Percentiles rank a stretch among this genome's conserved stretches.
Conservation (phyloP, 1,284 basidiomycete species). For the Ceraceosorus guamensis region DNA sequence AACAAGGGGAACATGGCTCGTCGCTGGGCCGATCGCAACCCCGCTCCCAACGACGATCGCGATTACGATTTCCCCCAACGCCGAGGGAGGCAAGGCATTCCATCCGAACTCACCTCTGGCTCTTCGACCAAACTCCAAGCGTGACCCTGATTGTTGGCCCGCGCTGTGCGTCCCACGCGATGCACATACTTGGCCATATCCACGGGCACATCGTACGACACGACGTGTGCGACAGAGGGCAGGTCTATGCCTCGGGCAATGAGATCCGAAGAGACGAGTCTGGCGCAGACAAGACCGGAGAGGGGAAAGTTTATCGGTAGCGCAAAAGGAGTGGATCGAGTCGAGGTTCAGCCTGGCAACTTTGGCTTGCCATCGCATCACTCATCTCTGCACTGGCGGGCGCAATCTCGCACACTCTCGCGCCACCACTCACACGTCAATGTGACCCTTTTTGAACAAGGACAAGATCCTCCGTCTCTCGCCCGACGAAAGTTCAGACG, state of each 20-base stretch:
- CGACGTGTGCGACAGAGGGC: conserved; percentile 78
- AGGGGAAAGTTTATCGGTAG: too few species aligned
- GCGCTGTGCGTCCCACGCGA: conserved; percentile 85
- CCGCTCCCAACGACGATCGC: too few species aligned
- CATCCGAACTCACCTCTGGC: conserved; percentile 59
- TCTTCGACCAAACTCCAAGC: conserved; percentile 94
- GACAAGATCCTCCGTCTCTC: conserved; percentile 73
- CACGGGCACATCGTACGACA: conserved; percentile 90
- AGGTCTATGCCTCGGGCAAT: conserved; percentile 96
- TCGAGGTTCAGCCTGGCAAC: background rate
- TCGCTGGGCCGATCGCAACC: too few species aligned
- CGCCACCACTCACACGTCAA: conserved; percentile 64
- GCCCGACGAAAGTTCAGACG: conserved; percentile 68
- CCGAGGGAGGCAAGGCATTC: too few species aligned
- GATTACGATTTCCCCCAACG: too few species aligned
- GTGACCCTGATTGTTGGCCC: conserved; percentile 75
- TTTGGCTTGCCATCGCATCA: background rate
- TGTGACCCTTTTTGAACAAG: conserved; percentile 70
- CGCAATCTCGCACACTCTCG: background rate
- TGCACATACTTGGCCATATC: conserved; percentile 97
- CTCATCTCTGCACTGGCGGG: background rate
- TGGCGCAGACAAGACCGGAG: conserved; percentile 42
- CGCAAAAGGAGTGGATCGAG: too few species aligned
- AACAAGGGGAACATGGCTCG: too few species aligned
- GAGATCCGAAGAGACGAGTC: conserved; percentile 87